phyloP scores from a whole-genome alignment of 108 stramenopile genomes.

The Chaetoceros tenuissimus region DNA sequence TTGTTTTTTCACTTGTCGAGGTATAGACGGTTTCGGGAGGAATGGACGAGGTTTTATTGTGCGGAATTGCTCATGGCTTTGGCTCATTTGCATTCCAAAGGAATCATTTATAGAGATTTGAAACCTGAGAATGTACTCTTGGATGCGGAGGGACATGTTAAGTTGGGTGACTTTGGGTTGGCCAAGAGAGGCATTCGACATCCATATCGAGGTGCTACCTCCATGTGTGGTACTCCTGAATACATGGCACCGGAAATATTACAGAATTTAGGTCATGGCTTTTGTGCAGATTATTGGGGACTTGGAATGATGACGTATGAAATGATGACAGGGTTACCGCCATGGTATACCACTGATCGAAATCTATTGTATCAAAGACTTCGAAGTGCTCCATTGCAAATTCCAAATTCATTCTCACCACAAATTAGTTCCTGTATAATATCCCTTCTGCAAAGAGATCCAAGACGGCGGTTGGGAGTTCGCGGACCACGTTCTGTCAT shows the following conservation, averaged over 20 bases:
- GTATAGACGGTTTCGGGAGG: slow-evolving; percentile 87
- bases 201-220: slow-evolving; percentile 81
- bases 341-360: slow-evolving; percentile 96
- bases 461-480: slow-evolving; percentile 59
- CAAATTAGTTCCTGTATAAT: slow-evolving; percentile 50
- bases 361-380: slow-evolving; percentile 90
- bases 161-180: slow-evolving; percentile 87
- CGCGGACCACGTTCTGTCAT: slow-evolving; percentile 69
- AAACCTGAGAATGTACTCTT: slow-evolving; percentile 89
- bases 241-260: slow-evolving; percentile 98
- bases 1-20: slow-evolving; percentile 94
- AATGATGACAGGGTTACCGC: slow-evolving; percentile 97
- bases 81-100: slow-evolving; percentile 76
- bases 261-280: slow-evolving; percentile 71
- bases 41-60: slow-evolving; percentile 87
- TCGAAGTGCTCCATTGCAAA: slow-evolving; percentile 67
- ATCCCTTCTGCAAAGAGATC: slow-evolving; percentile 71
- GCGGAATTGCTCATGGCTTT: slow-evolving; percentile 89
- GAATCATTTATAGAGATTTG: slow-evolving; percentile 84
- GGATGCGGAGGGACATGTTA: slow-evolving; percentile 87
- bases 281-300: slow-evolving; percentile 92
- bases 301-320: slow-evolving; percentile 93
- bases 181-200: slow-evolving; percentile 77
- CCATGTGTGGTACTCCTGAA: slow-evolving; percentile 97
- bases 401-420: slow-evolving; percentile 63